phyloP scores from a whole-genome alignment of 1,139 yeast species.

The Spathaspora jeffriesii region DNA sequence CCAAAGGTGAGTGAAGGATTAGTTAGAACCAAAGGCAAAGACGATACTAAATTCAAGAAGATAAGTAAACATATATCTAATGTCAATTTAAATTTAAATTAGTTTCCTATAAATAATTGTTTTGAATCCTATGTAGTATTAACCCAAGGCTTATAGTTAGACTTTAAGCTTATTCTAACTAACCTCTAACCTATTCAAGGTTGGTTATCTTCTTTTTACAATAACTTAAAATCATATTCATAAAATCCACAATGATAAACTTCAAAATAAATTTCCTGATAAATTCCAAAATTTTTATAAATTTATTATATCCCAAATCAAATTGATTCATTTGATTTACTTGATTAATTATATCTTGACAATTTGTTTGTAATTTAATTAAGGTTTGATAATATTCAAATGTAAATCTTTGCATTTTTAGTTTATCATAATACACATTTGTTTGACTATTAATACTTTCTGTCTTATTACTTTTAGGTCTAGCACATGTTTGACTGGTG shows the following conservation, averaged over 20 bases:
- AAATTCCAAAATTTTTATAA: constrained; percentile 35
- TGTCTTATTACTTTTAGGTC: too few species aligned
- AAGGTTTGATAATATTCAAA: constrained; percentile 31
- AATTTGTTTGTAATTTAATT: neutral
- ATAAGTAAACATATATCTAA: too few species aligned
- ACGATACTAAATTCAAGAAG: too few species aligned
- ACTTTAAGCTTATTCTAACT: too few species aligned
- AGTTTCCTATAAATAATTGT: too few species aligned
- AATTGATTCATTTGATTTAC: neutral
- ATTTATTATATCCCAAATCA: constrained; percentile 12
- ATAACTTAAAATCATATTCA: constrained; percentile 38
- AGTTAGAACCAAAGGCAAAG: too few species aligned
- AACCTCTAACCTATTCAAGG: too few species aligned
- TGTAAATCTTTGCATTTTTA: constrained; percentile 31
- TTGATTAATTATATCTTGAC: neutral
- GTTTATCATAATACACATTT: neutral
- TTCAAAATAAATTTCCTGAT: constrained; percentile 36
- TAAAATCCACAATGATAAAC: constrained; percentile 39
- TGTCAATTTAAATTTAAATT: too few species aligned
- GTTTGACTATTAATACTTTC: neutral
- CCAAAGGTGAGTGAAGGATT: neutral
- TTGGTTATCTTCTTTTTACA: too few species aligned
- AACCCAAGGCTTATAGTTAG: too few species aligned
- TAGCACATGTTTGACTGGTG: constrained; percentile 15
- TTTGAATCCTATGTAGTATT: too few species aligned